A percentile compares a stretch with the other conserved stretches of the same genome.
These are phyloP conservation scores for Microcera coccophila DNA, from an alignment of 2,329 filamentous ascomycete species.

Conservation along the genomic window DNA sequence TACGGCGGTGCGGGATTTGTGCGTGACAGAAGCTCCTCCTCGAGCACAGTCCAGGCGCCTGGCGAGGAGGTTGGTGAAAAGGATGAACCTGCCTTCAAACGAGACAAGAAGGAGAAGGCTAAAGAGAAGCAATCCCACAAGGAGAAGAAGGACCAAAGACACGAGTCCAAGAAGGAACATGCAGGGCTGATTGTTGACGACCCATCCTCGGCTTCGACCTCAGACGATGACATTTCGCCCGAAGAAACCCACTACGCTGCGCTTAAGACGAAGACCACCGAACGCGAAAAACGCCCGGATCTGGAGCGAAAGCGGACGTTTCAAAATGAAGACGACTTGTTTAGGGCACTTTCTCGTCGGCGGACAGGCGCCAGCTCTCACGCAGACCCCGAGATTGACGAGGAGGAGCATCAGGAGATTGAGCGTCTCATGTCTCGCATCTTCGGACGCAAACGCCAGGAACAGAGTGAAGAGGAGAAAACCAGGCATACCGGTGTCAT, in stretches of 20 bases:
- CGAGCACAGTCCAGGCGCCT: conserved; percentile 10
- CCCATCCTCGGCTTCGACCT: not conserved
- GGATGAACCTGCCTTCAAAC: not conserved
- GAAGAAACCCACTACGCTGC: conserved; percentile 23
- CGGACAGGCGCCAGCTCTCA: conserved; percentile 39
- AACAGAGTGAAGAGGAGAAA: conserved; percentile 65
- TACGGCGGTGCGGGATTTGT: no score
- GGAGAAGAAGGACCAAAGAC: not conserved
- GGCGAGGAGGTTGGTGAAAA: no score
- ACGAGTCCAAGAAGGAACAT: not conserved
- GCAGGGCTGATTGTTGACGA: not conserved
- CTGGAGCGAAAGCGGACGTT: conserved; percentile 24
- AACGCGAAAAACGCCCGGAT: conserved; percentile 13
- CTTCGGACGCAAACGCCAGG: conserved; percentile 63
- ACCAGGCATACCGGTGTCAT: conserved; percentile 66
- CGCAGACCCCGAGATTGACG: conserved; percentile 31
- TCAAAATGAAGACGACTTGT: conserved; percentile 49
- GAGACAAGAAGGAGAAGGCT: not conserved
- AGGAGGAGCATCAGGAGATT: conserved; percentile 45
- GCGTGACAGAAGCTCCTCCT: not conserved
- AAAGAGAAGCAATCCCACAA: not conserved
- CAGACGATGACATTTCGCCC: conserved; percentile 3
- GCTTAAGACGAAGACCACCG: conserved; percentile 22
- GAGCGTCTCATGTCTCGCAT: conserved; percentile 64
- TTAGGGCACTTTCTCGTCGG: conserved; percentile 46